phyloP scores from a whole-genome alignment of 805 yeast species.

The Brettanomyces sp. region DNA sequence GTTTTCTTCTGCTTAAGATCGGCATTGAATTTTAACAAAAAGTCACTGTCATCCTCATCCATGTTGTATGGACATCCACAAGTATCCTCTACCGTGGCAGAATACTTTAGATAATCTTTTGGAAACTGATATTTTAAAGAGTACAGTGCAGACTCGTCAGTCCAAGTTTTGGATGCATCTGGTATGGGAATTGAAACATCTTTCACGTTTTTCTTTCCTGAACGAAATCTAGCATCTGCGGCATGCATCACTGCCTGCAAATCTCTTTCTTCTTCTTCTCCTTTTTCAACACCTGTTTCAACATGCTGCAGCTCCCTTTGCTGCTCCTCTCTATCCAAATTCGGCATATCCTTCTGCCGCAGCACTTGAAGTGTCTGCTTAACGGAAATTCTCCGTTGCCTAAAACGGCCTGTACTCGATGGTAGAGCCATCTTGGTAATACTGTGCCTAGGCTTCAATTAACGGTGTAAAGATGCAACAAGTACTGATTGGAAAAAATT shows the following conservation, averaged over 20 bases:
- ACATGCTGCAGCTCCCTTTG: slow-evolving; percentile 83
- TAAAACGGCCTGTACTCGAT: slow-evolving; percentile 52
- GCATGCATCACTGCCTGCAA: slow-evolving; percentile 84
- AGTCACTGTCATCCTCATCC: slow-evolving; percentile 82
- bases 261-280: slow-evolving; percentile 96
- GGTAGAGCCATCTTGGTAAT: slow-evolving; percentile 22
- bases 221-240: slow-evolving; percentile 55
- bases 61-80: slow-evolving; percentile 76
- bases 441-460: no score
- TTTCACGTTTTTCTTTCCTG: slow-evolving; percentile 31
- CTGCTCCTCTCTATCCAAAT: slow-evolving; percentile 64
- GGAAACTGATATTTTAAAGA: slow-evolving; percentile 59
- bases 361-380: slow-evolving; percentile 77
- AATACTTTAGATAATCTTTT: slow-evolving; percentile 71
- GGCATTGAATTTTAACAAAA: slow-evolving; percentile 35
- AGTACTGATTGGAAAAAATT: no score
- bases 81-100: slow-evolving; percentile 95
- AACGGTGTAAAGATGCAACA: no score
- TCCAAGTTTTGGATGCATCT: slow-evolving; percentile 80
- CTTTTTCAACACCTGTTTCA: slow-evolving; percentile 97
- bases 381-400: slow-evolving; percentile 91
- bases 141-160: slow-evolving; percentile 67
- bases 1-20: slow-evolving; percentile 20
- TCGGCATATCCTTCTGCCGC: slow-evolving; percentile 72
- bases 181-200: slow-evolving; percentile 91